A percentile compares a stretch with the other conserved stretches of the same genome.
Evolutionary conservation across 805 yeast genomes (phyloP).

Genomic region (Monosporozyma servazzii): DNA sequence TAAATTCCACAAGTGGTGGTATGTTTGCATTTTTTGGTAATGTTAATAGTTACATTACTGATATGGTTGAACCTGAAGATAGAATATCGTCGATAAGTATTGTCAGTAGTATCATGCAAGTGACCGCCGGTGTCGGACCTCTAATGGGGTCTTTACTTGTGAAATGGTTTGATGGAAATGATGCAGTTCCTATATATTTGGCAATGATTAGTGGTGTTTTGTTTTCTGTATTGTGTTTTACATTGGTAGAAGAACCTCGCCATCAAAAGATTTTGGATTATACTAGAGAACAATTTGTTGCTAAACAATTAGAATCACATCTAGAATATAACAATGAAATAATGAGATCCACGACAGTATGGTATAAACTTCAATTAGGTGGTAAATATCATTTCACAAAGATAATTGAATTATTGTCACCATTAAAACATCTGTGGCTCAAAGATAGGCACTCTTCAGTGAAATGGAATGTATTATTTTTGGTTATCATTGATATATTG

Average conservation of each 20-base stretch:
- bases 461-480: slow-evolving; percentile 38
- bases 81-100: slow-evolving; percentile 53
- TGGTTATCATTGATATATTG: slow-evolving; percentile 41
- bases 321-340: not conserved
- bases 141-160: slow-evolving; percentile 39
- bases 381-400: slow-evolving; percentile 10
- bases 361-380: slow-evolving; percentile 1
- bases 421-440: slow-evolving; percentile 47
- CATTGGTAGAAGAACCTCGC: slow-evolving; percentile 56
- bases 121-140: slow-evolving; percentile 61
- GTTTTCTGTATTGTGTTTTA: slow-evolving; percentile 28
- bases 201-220: slow-evolving; percentile 26
- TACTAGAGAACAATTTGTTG: not conserved
- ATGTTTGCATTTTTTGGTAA: slow-evolving; percentile 45
- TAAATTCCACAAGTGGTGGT: slow-evolving; percentile 58
- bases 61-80: slow-evolving; percentile 54
- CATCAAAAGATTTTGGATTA: slow-evolving; percentile 29
- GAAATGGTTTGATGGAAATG: slow-evolving; percentile 21
- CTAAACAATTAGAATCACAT: slow-evolving; percentile 2
- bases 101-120: slow-evolving; percentile 47
- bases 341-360: not conserved
- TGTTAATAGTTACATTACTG: slow-evolving; percentile 62
- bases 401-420: slow-evolving; percentile 31
- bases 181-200: slow-evolving; percentile 26
- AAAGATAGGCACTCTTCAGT: slow-evolving; percentile 30